Evolutionary conservation across 306 rosid species (phyloP), one percentile per base, ranked within the genome.

Genomic region (Vigna trinervia): DNA sequence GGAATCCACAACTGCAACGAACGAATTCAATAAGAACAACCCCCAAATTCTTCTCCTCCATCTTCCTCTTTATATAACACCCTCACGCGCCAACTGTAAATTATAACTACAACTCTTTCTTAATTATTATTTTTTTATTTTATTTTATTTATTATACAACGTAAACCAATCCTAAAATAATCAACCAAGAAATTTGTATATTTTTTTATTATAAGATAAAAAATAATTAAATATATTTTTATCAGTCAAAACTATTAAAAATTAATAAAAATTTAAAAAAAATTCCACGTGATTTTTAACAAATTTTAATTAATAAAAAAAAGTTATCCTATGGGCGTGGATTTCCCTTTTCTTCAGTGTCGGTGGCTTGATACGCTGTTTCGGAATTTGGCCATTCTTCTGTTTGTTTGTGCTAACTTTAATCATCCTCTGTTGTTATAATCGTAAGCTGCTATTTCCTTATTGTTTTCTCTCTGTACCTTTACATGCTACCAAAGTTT

Each of bases 41-140:
- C 47, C 65, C 53, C 73, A 28, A 36, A 9, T 5, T 4, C 30
- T 46, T 47, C 58, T 59, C 69, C 6, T 67, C 41, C 13, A 36
- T 73, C 48, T 20, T 45, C 62, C 32, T 34, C 34, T 9, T 75
- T 69, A 74, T 80, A 81, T 43, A 69, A 45, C 5, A 45, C 38
- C 67, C 62, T 4, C 72, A 32, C 64, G 80, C 88, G 74, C 80
- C 81, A 64, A 69, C 12, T 0, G 22, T 56, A 11, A 57, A 43
- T 53, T 73, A 57, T 65, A 61, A 61, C 41, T 34, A 34, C 19
- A 17, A 17, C 23, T 61, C 41, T 61, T 0, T 60, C 5, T 34
- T 30, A 22, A 52, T 17, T 54, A 56, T 68, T 36, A 11, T 61
- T 58, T 61, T 41, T 61, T 41, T 2, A 15, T 15, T 14, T 58